phyloP scores from a whole-genome alignment of 495 filamentous ascomycete species.

The Penicillium ochrochloron region DNA sequence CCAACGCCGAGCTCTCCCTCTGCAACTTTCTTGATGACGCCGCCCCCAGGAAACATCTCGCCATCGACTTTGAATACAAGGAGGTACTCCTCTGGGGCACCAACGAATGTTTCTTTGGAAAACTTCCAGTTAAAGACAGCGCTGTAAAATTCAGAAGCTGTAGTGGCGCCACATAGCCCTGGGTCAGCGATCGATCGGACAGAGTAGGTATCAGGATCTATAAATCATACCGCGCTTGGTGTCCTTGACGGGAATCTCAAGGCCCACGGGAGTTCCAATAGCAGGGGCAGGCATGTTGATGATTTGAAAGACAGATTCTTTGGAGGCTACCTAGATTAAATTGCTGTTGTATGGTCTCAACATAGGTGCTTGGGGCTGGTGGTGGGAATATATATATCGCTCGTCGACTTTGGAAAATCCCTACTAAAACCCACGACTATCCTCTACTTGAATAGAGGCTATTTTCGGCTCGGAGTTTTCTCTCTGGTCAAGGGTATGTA shows the following conservation, averaged over 20 bases:
- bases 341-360: too few relatives aligned
- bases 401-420: too few relatives aligned
- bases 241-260: conserved; percentile 20
- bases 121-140: conserved; percentile 19
- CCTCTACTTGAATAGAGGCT: too few relatives aligned
- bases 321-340: too few relatives aligned
- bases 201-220: neutral
- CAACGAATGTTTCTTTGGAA: neutral
- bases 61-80: conserved; percentile 15
- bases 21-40: conserved; percentile 2
- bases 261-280: conserved; percentile 15
- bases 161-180: neutral
- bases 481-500: neutral
- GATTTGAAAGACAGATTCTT: neutral
- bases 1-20: conserved; percentile 9
- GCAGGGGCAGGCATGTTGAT: conserved; percentile 4
- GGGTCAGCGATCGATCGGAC: too few relatives aligned
- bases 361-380: too few relatives aligned
- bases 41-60: conserved; percentile 14
- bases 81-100: conserved; percentile 12
- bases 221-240: conserved; percentile 12
- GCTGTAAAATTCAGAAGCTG: conserved; percentile 12
- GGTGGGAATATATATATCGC: too few relatives aligned
- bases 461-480: neutral
- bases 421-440: too few relatives aligned